Base-by-base conservation (phyloP, 2,329 filamentous ascomycete genomes). In the Mariannaea sp. region DNA sequence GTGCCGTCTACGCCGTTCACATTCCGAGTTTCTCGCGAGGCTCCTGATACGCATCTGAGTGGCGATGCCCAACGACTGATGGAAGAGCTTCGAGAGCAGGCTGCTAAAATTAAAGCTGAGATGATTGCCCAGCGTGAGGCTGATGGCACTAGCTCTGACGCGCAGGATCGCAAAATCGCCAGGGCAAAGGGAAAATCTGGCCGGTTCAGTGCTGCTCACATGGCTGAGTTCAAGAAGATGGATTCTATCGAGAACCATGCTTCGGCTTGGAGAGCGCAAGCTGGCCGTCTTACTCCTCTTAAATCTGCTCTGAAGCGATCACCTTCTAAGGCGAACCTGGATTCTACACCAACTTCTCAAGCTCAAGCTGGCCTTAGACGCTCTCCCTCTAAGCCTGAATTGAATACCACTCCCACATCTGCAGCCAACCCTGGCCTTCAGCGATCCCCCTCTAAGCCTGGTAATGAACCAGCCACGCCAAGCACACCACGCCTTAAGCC, bases 141-240 rank as follows among this genome's bases (percentile, higher is more conserved):
- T 27, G 78, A 87, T 60, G 70, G 72, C 38, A 65, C 71, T 20
- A 70, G 75, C 27, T 69, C 73, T 2, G 77, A 79, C 33, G 58
- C 66, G 27, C 68, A 72, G 13, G 75, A 73, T 30, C 87, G 93
- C 60, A 90, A 86, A 71, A 89, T 96, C 66, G 92, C 89, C 6
- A 84, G 85, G 61, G 85, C 92, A 10, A 95, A 87, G 74, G 86
- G 90, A 62, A 92, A 87, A 70, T 81, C 84, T 44, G 78, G 86
- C 42, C 87, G 93, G 39, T 97, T 87, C 74, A 96, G 90, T 69
- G 87, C 91, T 58, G 86, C 84, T 30, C 93, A 97, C 70, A 88
- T 90, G 83, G 85, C 87, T 43, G 84, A 93, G 67, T 97, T 97
- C 76, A 90, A 90, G 74, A 97, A 96, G 78, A 97, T 97, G 93